Evolutionary conservation across 306 rosid genomes (phyloP).

Genomic region (Ochetophila trinervis): DNA sequence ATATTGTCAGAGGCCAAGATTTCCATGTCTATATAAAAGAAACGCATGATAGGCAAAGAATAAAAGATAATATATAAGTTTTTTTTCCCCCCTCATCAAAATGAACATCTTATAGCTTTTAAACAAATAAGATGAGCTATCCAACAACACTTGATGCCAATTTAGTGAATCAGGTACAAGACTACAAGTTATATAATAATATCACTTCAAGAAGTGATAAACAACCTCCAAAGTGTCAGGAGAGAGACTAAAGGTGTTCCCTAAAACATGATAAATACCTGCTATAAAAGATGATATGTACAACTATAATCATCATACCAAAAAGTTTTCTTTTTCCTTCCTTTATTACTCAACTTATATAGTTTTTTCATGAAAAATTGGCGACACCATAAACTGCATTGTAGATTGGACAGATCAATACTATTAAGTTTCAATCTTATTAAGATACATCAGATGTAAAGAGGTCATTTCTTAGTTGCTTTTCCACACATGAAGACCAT

Average conservation of each 20-base stretch:
- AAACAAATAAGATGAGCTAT: neutral
- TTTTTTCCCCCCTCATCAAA: neutral
- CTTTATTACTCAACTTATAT: too few relatives aligned
- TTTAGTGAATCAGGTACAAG: neutral
- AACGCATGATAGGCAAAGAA: conserved; percentile 8
- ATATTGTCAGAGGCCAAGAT: conserved; percentile 23
- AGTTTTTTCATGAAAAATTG: too few relatives aligned
- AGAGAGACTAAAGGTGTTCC: neutral
- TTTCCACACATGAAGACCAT: too few relatives aligned
- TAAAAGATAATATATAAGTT: conserved; percentile 7
- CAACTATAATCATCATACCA: neutral
- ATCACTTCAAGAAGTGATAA: neutral
- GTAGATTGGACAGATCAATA: too few relatives aligned
- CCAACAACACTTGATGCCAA: neutral
- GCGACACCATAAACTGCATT: too few relatives aligned
- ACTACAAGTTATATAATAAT: neutral
- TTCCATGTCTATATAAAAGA: conserved; percentile 17
- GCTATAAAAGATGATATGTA: neutral
- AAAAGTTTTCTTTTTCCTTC: too few relatives aligned
- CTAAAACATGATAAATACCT: neutral
- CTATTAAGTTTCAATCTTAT: too few relatives aligned
- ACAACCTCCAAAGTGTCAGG: neutral
- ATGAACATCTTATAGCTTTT: neutral
- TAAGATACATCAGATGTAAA: too few relatives aligned
- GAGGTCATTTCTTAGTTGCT: too few relatives aligned